Evolutionary conservation across 2,329 filamentous ascomycete genomes (phyloP).

Genomic region (Chaetomium sp.): DNA sequence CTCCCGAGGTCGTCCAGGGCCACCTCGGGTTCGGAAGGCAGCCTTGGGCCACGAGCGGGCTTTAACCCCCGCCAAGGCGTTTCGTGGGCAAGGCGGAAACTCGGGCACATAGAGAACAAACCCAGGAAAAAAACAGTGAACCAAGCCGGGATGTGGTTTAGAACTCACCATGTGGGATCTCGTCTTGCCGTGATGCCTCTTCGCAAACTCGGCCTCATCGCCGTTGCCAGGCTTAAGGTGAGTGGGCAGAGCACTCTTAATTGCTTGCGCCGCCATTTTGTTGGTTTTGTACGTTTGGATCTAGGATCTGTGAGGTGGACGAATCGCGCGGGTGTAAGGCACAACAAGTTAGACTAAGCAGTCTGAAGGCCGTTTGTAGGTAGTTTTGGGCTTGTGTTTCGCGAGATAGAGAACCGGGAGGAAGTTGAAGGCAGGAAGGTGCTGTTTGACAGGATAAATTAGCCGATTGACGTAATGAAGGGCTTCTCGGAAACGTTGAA

Average conservation of each 20-base stretch:
- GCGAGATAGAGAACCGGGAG: slow-evolving; percentile 1
- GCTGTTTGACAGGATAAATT: slow-evolving; percentile 20
- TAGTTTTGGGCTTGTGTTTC: not conserved
- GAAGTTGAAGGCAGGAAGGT: slow-evolving; percentile 1
- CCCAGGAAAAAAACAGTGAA: not conserved
- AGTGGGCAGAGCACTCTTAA: slow-evolving; percentile 71
- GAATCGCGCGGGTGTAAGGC: not conserved
- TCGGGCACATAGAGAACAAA: not conserved
- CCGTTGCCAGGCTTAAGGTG: slow-evolving; percentile 65
- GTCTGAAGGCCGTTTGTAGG: not conserved
- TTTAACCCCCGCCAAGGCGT: no score
- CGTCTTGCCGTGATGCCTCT: slow-evolving; percentile 76
- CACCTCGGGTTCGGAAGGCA: no score
- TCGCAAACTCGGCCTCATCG: slow-evolving; percentile 45
- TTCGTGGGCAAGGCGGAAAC: not conserved
- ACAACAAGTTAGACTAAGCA: not conserved
- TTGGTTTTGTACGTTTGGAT: slow-evolving; percentile 19
- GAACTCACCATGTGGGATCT: slow-evolving; percentile 75
- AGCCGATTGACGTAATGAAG: slow-evolving; percentile 26
- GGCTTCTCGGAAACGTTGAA: slow-evolving; percentile 7
- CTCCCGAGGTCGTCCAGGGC: no score
- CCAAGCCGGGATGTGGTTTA: not conserved
- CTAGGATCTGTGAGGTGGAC: not conserved
- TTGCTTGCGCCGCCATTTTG: slow-evolving; percentile 57
- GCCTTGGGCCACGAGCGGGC: no score